A percentile compares a stretch with the other conserved stretches of the same genome.
Evolutionary conservation across 768 basidiomycete genomes (phyloP).

Genomic region (Wakefieldia striispora): DNA sequence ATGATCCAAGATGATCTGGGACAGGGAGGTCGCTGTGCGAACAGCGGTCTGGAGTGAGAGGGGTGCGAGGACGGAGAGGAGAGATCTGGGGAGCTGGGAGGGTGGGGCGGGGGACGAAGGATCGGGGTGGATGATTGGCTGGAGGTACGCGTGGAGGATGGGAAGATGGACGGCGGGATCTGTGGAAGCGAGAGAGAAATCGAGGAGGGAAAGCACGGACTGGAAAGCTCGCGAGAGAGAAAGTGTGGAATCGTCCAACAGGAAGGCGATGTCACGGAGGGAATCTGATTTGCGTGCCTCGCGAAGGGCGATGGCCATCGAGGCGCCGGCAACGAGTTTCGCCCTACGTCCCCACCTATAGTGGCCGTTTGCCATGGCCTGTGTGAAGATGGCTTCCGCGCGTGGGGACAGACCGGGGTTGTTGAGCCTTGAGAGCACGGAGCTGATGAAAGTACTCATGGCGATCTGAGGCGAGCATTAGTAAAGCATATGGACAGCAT

Average conservation of each 20-base stretch:
- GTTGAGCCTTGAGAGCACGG: slow-evolving; percentile 57
- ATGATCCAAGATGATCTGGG: slow-evolving; percentile 40
- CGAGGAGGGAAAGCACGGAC: slow-evolving; percentile 49
- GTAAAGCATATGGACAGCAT: slow-evolving; percentile 8
- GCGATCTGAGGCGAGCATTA: slow-evolving; percentile 44
- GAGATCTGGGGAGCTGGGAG: slow-evolving; percentile 32
- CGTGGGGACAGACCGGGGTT: slow-evolving; percentile 62
- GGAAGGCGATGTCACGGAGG: slow-evolving; percentile 64
- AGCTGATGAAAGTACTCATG: slow-evolving; percentile 61
- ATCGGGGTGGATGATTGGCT: slow-evolving; percentile 35
- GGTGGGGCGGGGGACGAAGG: slow-evolving; percentile 20
- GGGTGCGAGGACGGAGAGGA: slow-evolving; percentile 37
- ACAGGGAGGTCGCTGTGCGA: slow-evolving; percentile 46
- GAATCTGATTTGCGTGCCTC: slow-evolving; percentile 68
- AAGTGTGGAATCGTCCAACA: slow-evolving; percentile 52
- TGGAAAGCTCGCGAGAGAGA: slow-evolving; percentile 56
- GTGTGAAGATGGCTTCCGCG: slow-evolving; percentile 65
- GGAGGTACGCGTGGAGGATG: slow-evolving; percentile 52
- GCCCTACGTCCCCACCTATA: slow-evolving; percentile 77
- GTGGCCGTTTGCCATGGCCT: slow-evolving; percentile 54
- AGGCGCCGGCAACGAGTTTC: slow-evolving; percentile 65
- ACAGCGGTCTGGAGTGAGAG: slow-evolving; percentile 40
- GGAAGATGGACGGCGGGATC: slow-evolving; percentile 64
- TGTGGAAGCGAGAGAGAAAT: slow-evolving; percentile 49
- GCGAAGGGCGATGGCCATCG: slow-evolving; percentile 67